Base-by-base conservation (phyloP, 2,329 filamentous ascomycete species). In the Pestalotiopsis fici region DNA sequence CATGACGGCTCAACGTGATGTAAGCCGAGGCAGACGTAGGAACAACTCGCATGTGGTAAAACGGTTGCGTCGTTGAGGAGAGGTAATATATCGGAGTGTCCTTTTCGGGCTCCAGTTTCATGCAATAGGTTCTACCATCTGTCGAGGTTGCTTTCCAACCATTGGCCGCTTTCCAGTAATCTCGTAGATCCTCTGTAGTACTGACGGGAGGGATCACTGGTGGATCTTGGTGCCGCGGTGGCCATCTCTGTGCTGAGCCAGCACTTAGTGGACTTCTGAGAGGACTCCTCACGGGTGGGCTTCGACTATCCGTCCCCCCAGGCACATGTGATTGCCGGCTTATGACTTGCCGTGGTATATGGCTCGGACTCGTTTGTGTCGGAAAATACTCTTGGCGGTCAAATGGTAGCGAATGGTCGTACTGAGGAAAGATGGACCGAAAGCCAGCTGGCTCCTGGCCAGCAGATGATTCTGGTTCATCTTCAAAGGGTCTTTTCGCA, bases 361-460 rank as follows among this genome's bases (percentile, higher is more conserved):
- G 85, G 1, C 87, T 86, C 13, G 91, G 90, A 68, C 87, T 89
- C 65, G 85, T 80, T 75, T 91, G 88, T 0, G 88, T 90, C 2
- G 92, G 91, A 61, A 86, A 91, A 79, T 95, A 94, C 59, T 87
- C 80, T 74, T 95, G 92, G 67, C 89, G 87, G 66, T 88, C 84
- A 3, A 93, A 84, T 4, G 91, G 83, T 27, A 93, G 76, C 1
- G 85, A 86, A 3, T 89, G 90, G 73, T 95, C 90, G 75, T 94
- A 94, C 35, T 87, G 85, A 7, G 92, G 92, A 73, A 95, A 95
- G 73, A 95, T 94, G 27, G 92, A 94, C 37, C 87, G 86, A 72
- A 92, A 85, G 0, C 85, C 81, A 5, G 80, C 68, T 73, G 64
- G 56, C 50, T 74, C 72, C 2, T 67, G 61, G 28, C 69, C 68